Percentiles rank a stretch among this genome's conserved stretches.
These are phyloP conservation scores for Spathaspora jeffriesii DNA, from an alignment of 1,139 yeast genomes.

Conservation along the genomic window DNA sequence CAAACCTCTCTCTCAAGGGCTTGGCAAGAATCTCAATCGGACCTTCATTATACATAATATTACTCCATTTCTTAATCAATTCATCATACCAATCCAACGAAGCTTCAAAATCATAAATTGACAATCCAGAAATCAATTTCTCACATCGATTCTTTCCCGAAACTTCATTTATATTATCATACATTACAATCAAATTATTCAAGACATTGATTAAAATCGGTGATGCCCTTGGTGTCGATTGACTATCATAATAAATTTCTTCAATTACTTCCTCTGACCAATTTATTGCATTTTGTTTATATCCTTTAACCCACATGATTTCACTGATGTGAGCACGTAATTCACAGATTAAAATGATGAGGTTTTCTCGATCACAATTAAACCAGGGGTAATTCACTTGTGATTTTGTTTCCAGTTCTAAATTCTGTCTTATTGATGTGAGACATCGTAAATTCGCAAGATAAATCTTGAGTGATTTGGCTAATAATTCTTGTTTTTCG, in stretches of 20 bases:
- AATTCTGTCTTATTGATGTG: constrained; percentile 18
- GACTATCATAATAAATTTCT: constrained; percentile 33
- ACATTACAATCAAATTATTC: constrained; percentile 33
- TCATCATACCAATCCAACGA: constrained; percentile 36
- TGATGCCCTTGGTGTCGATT: constrained; percentile 26
- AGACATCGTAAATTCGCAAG: constrained; percentile 35
- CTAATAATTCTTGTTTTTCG: constrained; percentile 18
- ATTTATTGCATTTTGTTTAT: constrained; percentile 52
- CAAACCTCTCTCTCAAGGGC: constrained; percentile 41
- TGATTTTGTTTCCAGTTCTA: constrained; percentile 19
- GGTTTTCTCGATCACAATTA: constrained; percentile 32
- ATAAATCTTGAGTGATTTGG: constrained; percentile 35
- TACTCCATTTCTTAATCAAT: constrained; percentile 34
- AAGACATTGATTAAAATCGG: constrained; percentile 34
- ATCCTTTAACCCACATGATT: constrained; percentile 61
- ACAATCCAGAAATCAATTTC: constrained; percentile 20
- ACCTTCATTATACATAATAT: constrained; percentile 40
- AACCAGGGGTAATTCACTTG: constrained; percentile 40
- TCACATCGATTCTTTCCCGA: constrained; percentile 29
- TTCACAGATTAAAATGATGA: constrained; percentile 30
- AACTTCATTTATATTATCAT: constrained; percentile 24
- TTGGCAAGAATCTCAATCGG: constrained; percentile 47
- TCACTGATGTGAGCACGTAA: constrained; percentile 65
- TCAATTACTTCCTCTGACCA: constrained; percentile 62
- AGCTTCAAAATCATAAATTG: constrained; percentile 12